Evolutionary conservation across 306 rosid species (phyloP).

Genomic region (Medicago ruthenica): DNA sequence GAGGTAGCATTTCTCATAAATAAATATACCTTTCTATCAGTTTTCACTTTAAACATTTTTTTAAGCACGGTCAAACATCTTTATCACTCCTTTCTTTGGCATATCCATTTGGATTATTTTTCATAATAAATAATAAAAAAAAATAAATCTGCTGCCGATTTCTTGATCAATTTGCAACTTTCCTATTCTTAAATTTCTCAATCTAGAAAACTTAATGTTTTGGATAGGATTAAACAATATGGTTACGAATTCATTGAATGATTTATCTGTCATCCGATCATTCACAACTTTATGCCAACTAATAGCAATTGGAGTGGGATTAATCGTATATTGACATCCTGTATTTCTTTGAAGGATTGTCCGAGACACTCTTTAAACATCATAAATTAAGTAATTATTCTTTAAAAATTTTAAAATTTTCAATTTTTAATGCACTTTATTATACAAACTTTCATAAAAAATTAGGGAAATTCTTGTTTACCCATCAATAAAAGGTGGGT

Average conservation of each 20-base stretch:
- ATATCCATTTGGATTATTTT: not conserved
- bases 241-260: not conserved
- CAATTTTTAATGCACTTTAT: too few species aligned
- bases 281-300: constrained; percentile 5
- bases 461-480: too few species aligned
- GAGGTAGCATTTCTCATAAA: too few species aligned
- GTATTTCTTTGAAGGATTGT: not conserved
- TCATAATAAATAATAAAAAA: not conserved
- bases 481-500: too few species aligned
- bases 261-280: constrained; percentile 28
- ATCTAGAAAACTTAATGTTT: not conserved
- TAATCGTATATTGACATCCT: not conserved
- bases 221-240: not conserved
- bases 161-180: not conserved
- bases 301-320: not conserved
- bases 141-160: not conserved
- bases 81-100: not conserved
- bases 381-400: too few species aligned
- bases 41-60: too few species aligned
- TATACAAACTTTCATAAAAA: too few species aligned
- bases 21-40: too few species aligned
- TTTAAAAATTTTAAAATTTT: too few species aligned
- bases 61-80: not conserved
- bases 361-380: too few species aligned
- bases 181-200: not conserved